Evolutionary conservation across 2,329 filamentous ascomycete genomes (phyloP), one percentile per base, ranked within the genome.

Genomic region (Teratosphaeria epicoccoides): DNA sequence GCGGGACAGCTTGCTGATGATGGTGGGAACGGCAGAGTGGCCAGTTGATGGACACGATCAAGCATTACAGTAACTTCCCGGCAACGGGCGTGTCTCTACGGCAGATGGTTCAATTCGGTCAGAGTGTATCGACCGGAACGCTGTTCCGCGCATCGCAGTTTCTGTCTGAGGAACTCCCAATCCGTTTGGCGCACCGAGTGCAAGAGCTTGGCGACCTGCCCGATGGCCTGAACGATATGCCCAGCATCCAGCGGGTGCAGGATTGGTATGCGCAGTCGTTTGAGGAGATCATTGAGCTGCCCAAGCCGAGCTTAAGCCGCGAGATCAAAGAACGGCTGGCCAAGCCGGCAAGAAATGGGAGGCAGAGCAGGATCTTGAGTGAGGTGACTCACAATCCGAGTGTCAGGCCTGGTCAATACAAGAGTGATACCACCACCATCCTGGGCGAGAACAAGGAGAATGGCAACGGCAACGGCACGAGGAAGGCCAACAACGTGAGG

Each of bases 221-320:
- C 29, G 93, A 98, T 78, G 93, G 93, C 51, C 80, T 98, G 56
- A 95, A 88, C 68, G 90, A 97, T 61, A 97, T 98, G 93, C 88
- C 90, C 37, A 97, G 93, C 10, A 95, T 98, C 60, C 84, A 85
- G 69, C 88, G 85, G 65, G 93, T 98, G 60, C 86, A 90, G 69
- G 90, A 97, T 66, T 98, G 93, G 93, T 98, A 98, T 70, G 93
- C 91, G 58, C 93, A 98, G 74, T 98, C 93, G 49, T 98, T 98
- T 66, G 93, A 98, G 88, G 93, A 98, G 78, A 94, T 98, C 70
- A 96, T 90, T 59, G 83, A 81, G 51, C 77, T 98, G 5, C 81
- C 86, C 55, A 82, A 87, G 64, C 93, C 93, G 52, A 78, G 80
- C 50, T 78, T 97, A 33, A 80, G 80, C 54, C 79, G 78, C 64